Conservation (phyloP, 202 grass and related monocot species). For the Setaria italica region DNA sequence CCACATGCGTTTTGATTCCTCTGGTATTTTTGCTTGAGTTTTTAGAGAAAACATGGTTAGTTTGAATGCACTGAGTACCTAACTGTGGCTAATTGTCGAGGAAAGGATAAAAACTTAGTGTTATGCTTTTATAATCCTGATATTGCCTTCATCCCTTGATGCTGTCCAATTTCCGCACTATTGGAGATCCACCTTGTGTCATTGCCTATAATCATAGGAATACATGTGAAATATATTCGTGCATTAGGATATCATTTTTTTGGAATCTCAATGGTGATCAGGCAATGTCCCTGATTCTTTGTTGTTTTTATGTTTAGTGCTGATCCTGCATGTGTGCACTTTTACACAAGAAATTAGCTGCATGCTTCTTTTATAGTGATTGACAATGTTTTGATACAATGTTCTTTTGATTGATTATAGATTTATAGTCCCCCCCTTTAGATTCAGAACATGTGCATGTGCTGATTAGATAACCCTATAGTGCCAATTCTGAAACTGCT, state of each 20-base stretch:
- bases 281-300: not conserved
- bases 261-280: not conserved
- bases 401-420: not conserved
- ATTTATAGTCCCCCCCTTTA: not conserved
- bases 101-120: not conserved
- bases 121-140: not conserved
- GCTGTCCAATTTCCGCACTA: not conserved
- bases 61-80: not conserved
- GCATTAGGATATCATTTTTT: not conserved
- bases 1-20: not conserved
- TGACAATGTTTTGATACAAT: not conserved
- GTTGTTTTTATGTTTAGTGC: not conserved
- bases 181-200: not conserved
- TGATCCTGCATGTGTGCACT: not conserved
- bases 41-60: conserved; percentile 5
- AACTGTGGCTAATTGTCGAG: not conserved
- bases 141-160: not conserved
- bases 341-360: conserved; percentile 15
- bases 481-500: not conserved
- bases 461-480: not conserved
- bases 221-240: not conserved
- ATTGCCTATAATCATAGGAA: not conserved
- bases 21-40: not conserved
- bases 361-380: not conserved
- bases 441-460: not conserved